A percentile compares a stretch with the other conserved stretches of the same genome.
Conservation (phyloP, 176 grass and related monocot genomes). For the Dendrocalamus sinicus region DNA sequence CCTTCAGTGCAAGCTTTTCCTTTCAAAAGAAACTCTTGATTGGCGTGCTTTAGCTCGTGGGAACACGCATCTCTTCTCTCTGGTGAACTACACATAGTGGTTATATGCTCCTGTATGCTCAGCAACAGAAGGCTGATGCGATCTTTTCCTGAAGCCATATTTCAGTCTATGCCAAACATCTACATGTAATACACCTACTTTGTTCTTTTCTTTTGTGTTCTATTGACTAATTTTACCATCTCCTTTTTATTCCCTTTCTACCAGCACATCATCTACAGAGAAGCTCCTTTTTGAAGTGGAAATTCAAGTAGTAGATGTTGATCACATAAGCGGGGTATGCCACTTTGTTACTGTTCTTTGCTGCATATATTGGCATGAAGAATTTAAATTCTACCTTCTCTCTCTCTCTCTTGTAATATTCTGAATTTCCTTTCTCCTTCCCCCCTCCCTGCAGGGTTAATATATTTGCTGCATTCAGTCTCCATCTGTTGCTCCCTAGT, state of each 20-base stretch:
- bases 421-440: slow-evolving; percentile 22
- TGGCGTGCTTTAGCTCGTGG: slow-evolving; percentile 55
- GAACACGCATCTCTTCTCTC: slow-evolving; percentile 61
- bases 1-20: slow-evolving; percentile 49
- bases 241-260: slow-evolving; percentile 17
- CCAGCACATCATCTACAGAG: slow-evolving; percentile 50
- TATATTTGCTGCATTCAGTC: slow-evolving; percentile 43
- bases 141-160: slow-evolving; percentile 54
- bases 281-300: slow-evolving; percentile 31
- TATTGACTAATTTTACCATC: slow-evolving; percentile 10
- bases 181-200: slow-evolving; percentile 55
- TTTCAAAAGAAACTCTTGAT: slow-evolving; percentile 70
- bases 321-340: slow-evolving; percentile 47
- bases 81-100: slow-evolving; percentile 81
- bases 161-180: slow-evolving; percentile 51
- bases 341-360: slow-evolving; percentile 4
- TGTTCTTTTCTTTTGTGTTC: slow-evolving; percentile 31
- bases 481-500: slow-evolving; percentile 46
- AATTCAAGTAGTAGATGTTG: slow-evolving; percentile 40
- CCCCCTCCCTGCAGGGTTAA: slow-evolving; percentile 53
- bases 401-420: slow-evolving; percentile 9
- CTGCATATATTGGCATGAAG: neutral
- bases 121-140: slow-evolving; percentile 53
- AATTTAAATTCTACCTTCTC: slow-evolving; percentile 14
- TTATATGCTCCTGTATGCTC: slow-evolving; percentile 55